These are phyloP conservation scores for Castanopsis chinensis DNA, from an alignment of 306 rosid species.

Conservation along the genomic window DNA sequence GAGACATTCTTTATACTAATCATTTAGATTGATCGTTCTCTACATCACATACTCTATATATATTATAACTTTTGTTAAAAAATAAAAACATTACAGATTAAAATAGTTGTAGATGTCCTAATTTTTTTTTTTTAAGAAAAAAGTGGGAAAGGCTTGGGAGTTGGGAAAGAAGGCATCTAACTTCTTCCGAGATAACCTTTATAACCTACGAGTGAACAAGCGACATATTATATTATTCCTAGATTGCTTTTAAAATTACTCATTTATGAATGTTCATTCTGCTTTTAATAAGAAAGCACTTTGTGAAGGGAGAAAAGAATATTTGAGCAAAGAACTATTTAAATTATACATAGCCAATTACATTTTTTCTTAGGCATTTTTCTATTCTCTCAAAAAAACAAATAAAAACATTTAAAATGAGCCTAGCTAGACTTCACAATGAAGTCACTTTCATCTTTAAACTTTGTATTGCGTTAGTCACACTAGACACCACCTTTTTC, in stretches of 20 bases:
- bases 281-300: constrained; percentile 23
- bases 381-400: neutral
- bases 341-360: neutral
- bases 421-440: constrained; percentile 29
- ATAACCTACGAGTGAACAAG: constrained; percentile 15
- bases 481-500: constrained; percentile 25
- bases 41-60: neutral
- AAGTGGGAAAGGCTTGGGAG: neutral
- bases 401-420: neutral
- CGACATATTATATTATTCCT: constrained; percentile 3
- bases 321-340: neutral
- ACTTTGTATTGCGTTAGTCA: constrained; percentile 21
- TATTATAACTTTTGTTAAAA: neutral
- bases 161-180: constrained; percentile 29
- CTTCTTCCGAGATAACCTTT: constrained; percentile 30
- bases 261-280: constrained; percentile 14
- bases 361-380: neutral
- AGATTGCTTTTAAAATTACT: constrained; percentile 22
- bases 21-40: neutral
- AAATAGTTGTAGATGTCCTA: neutral
- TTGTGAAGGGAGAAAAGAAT: constrained; percentile 14
- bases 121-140: neutral
- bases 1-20: neutral
- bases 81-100: neutral
- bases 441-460: constrained; percentile 32